Evolutionary conservation across 768 basidiomycete species (phyloP).

Genomic region (Suillus fuscotomentosus): DNA sequence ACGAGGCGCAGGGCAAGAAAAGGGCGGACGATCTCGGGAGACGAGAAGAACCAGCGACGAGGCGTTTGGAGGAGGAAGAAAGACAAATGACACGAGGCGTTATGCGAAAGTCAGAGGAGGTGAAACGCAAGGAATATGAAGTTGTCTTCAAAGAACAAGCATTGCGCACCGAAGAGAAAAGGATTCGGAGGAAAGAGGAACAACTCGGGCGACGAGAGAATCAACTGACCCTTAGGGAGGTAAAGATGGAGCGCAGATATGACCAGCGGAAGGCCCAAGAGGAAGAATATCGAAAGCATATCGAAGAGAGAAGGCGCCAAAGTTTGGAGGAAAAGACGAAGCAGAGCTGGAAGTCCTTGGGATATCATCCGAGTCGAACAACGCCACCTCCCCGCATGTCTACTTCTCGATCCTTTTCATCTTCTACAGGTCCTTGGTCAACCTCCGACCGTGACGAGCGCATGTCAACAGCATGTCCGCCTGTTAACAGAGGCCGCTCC

Average conservation of each 20-base stretch:
- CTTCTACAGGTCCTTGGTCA: slow-evolving; percentile 27
- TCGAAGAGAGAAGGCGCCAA: slow-evolving; percentile 27
- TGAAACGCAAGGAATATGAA: slow-evolving; percentile 20
- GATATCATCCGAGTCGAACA: slow-evolving; percentile 20
- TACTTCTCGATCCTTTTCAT: slow-evolving; percentile 19
- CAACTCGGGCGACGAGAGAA: slow-evolving; percentile 29
- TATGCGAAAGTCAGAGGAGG: slow-evolving; percentile 25
- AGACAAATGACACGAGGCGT: slow-evolving; percentile 11
- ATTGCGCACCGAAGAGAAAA: slow-evolving; percentile 24
- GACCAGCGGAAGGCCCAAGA: slow-evolving; percentile 22
- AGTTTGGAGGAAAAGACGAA: slow-evolving; percentile 31
- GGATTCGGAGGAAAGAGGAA: slow-evolving; percentile 24
- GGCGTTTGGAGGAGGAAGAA: slow-evolving; percentile 19
- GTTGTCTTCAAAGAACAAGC: slow-evolving; percentile 20
- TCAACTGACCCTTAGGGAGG: slow-evolving; percentile 28
- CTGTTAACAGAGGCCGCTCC: slow-evolving; percentile 29
- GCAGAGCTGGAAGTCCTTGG: slow-evolving; percentile 21
- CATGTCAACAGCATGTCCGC: slow-evolving; percentile 29
- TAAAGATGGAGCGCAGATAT: slow-evolving; percentile 27
- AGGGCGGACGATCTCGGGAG: slow-evolving; percentile 15
- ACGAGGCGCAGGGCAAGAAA: slow-evolving; percentile 14
- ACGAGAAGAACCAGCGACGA: slow-evolving; percentile 19
- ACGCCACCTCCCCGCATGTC: slow-evolving; percentile 12
- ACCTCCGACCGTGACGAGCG: slow-evolving; percentile 29
- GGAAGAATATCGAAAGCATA: slow-evolving; percentile 27